These are phyloP conservation scores for Clavariopsis aquatica DNA, from an alignment of 495 filamentous ascomycete genomes.

Conservation along the genomic window DNA sequence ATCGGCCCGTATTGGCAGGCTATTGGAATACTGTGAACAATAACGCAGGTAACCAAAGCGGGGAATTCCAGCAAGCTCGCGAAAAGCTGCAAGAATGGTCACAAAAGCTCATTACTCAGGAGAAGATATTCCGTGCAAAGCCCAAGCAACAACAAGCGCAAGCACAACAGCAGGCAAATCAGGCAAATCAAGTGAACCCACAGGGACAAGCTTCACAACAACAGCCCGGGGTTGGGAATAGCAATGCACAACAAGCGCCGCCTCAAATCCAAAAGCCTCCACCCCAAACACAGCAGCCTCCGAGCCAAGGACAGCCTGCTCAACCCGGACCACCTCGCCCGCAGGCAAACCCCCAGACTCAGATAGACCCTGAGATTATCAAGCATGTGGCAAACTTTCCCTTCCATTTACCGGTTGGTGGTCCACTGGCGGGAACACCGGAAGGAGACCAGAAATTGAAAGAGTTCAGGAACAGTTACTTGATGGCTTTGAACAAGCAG, in stretches of 20 bases:
- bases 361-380: slow-evolving; percentile 34
- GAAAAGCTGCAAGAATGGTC: slow-evolving; percentile 36
- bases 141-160: slow-evolving; percentile 11
- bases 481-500: slow-evolving; percentile 33
- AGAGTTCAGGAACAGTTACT: slow-evolving; percentile 33
- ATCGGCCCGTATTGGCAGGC: slow-evolving; percentile 31
- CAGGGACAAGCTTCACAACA: neutral
- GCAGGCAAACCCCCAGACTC: slow-evolving; percentile 11
- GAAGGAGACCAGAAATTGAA: slow-evolving; percentile 34
- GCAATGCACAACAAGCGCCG: neutral
- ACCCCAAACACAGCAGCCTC: slow-evolving; percentile 6
- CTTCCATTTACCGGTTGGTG: slow-evolving; percentile 25
- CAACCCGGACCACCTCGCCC: neutral
- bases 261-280: neutral
- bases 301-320: neutral
- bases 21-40: slow-evolving; percentile 37
- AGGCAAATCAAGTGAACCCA: slow-evolving; percentile 8
- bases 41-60: slow-evolving; percentile 28
- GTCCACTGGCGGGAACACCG: slow-evolving; percentile 28
- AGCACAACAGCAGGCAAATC: slow-evolving; percentile 6
- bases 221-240: neutral
- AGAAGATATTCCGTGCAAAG: slow-evolving; percentile 19
- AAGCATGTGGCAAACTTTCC: slow-evolving; percentile 34
- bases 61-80: slow-evolving; percentile 29
- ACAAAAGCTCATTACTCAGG: slow-evolving; percentile 32